Evolutionary conservation across 768 basidiomycete species (phyloP), one percentile per base, ranked within the genome.

Genomic region (Lactifluus subvellereus): DNA sequence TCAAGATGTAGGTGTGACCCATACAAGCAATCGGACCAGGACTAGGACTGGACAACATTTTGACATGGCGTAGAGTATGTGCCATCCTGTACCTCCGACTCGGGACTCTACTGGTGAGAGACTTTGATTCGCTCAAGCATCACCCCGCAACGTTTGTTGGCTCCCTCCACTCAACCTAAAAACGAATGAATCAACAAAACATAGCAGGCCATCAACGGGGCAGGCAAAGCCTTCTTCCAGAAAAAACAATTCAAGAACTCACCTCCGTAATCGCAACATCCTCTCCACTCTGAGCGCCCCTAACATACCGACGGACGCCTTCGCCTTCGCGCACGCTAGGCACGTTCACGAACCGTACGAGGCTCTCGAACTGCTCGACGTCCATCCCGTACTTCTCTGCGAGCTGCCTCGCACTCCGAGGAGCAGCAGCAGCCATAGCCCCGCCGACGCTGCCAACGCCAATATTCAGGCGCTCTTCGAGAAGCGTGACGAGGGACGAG

Each of bases 281-380:
- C 55, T 83, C 79, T 2, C 87, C 88, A 18, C 83, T 78, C 61
- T 81, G 45, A 16, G 56, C 42, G 8, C 59, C 62, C 27, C 22
- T 53, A 16, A 63, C 50, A 43, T 54, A 54, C 45, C 45, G 57
- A 8, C 35, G 35, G 22, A 6, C 50, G 42, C 7, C 50, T 2
- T 13, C 78, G 2, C 73, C 75, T 57, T 77, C 74, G 52, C 80
- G 78, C 6, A 88, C 75, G 71, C 84, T 88, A 16, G 89, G 87
- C 52, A 80, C 84, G 68, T 77, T 89, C 70, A 92, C 80, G 70
- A 79, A 79, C 60, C 77, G 75, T 33, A 81, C 76, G 20, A 93
- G 68, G 20, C 72, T 77, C 54, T 82, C 78, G 38, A 92, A 65
- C 62, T 77, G 80, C 22, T 72, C 74, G 0, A 75, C 65, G 59